These are phyloP conservation scores for Asterochloris erici DNA, from an alignment of 139 green algal genomes.

Conservation along the genomic window DNA sequence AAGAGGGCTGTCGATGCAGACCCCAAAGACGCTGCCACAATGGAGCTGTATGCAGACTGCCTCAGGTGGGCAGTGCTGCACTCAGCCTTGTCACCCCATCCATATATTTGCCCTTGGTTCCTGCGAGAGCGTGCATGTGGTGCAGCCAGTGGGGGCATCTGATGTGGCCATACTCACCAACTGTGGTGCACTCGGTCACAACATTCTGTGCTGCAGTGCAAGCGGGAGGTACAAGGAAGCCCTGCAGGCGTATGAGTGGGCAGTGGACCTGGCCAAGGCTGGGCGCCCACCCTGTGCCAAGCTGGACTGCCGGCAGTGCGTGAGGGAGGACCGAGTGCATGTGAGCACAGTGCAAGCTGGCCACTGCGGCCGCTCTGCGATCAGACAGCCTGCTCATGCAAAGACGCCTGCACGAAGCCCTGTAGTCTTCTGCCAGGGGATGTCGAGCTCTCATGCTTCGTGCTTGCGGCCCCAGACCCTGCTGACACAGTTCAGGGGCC, in stretches of 20 bases:
- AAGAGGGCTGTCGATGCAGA: background rate
- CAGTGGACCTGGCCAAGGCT: slow-evolving; percentile 1
- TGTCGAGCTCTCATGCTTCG: background rate
- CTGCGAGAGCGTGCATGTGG: background rate
- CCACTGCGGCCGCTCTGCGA: too few species aligned
- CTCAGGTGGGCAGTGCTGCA: background rate
- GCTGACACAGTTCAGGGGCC: background rate
- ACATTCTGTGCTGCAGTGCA: background rate
- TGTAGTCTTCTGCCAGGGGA: background rate
- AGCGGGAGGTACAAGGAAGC: slow-evolving; percentile 8
- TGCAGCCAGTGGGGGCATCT: background rate
- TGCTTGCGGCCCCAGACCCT: background rate
- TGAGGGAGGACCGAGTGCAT: background rate
- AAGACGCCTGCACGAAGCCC: background rate
- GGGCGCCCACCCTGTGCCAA: background rate
- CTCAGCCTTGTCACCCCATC: background rate
- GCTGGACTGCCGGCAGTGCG: background rate
- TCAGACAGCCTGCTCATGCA: background rate
- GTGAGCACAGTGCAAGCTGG: too few species aligned
- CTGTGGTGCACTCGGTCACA: background rate
- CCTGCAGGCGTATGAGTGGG: slow-evolving; percentile 1
- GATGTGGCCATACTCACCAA: background rate
- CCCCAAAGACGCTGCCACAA: background rate
- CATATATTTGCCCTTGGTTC: background rate
- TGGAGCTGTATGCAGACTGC: slow-evolving; percentile 1